Percentiles rank a stretch among this genome's conserved stretches.
These are phyloP conservation scores for Fusarium dimerum DNA, from an alignment of 2,329 filamentous ascomycete genomes.

Conservation along the genomic window DNA sequence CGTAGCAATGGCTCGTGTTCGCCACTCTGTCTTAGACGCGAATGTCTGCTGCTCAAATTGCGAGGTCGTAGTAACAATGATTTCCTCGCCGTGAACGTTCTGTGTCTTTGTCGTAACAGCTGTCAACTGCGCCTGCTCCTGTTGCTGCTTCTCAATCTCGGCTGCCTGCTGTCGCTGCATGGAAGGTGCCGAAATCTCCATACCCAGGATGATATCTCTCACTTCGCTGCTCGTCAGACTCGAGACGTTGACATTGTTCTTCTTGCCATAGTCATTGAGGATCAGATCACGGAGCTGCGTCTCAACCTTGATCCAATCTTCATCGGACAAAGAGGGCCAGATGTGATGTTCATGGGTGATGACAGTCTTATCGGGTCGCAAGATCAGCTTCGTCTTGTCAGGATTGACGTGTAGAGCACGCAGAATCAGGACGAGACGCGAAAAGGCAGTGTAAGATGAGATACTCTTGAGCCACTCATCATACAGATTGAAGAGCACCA, in stretches of 20 bases:
- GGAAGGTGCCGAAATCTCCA: conserved; percentile 98
- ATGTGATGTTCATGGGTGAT: conserved; percentile 99
- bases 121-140: conserved; percentile 94
- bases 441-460: conserved; percentile 98
- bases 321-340: conserved; percentile 91
- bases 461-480: conserved; percentile 99
- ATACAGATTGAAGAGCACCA: conserved; percentile 98
- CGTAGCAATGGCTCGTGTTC: conserved; percentile 92
- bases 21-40: conserved; percentile 98
- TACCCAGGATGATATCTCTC: conserved; percentile 96
- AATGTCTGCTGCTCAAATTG: conserved; percentile 98
- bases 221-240: conserved; percentile 97
- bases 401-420: conserved; percentile 96
- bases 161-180: conserved; percentile 98
- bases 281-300: conserved; percentile 93
- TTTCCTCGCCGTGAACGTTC: conserved; percentile 95
- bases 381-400: conserved; percentile 94
- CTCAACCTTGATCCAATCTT: conserved; percentile 99
- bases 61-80: conserved; percentile 96
- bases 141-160: conserved; percentile 98
- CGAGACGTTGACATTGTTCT: conserved; percentile 99
- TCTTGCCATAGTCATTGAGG: conserved; percentile 98
- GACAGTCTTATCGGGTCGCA: conserved; percentile 95
- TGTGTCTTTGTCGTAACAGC: conserved; percentile 98
- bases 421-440: conserved; percentile 87